Percentiles rank a stretch among this genome's conserved stretches.
These are phyloP conservation scores for Calonectria hongkongensis DNA, from an alignment of 2,329 filamentous ascomycete species.

Conservation along the genomic window DNA sequence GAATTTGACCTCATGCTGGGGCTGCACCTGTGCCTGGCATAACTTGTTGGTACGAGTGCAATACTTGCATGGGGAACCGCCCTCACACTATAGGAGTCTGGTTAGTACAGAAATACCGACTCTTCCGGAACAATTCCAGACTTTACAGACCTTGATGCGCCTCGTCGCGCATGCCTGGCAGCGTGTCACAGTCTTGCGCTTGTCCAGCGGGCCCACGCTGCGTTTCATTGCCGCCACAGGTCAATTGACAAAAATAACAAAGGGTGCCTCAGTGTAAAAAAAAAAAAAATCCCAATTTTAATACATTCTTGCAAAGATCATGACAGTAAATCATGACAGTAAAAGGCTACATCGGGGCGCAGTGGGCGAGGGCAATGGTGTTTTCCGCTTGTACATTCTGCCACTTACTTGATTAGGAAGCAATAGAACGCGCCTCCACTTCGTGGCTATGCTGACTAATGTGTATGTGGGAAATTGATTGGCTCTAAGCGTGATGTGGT, in stretches of 20 bases:
- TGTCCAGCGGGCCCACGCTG: constrained; percentile 52
- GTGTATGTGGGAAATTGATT: background rate
- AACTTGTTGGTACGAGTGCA: constrained; percentile 51
- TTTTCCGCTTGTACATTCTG: background rate
- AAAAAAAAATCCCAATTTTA: no score
- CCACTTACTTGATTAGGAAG: background rate
- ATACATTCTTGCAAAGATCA: no score
- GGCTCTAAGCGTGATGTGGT: background rate
- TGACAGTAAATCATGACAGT: no score
- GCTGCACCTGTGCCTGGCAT: constrained; percentile 42
- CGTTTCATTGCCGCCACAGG: constrained; percentile 35
- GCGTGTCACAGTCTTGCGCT: constrained; percentile 50
- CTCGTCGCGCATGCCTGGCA: constrained; percentile 53
- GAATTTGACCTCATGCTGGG: constrained; percentile 27
- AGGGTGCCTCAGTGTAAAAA: no score
- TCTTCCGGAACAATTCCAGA: background rate
- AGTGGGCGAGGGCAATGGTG: background rate
- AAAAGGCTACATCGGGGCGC: no score
- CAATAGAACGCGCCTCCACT: background rate
- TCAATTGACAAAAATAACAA: no score
- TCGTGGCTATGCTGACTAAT: background rate
- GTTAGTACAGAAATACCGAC: background rate
- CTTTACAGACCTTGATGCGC: constrained; percentile 52
- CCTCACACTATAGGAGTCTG: constrained; percentile 47
- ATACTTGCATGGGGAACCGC: constrained; percentile 51